phyloP scores from a whole-genome alignment of 2,329 filamentous ascomycete species.

The Teratosphaeria destructans region DNA sequence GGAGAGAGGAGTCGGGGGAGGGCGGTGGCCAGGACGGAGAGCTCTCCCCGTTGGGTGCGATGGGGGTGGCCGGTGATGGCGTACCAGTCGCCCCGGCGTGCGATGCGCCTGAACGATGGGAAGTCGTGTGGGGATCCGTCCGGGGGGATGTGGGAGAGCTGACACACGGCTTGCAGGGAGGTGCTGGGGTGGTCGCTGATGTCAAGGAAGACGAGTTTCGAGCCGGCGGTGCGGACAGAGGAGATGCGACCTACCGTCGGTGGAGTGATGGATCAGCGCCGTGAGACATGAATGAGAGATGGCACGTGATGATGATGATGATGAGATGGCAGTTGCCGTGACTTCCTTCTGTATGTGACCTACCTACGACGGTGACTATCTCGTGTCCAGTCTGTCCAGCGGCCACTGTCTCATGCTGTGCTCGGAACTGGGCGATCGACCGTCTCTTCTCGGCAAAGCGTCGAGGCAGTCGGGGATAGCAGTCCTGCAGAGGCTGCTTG shows the following conservation, averaged over 20 bases:
- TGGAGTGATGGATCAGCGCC: not conserved
- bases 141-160: slow-evolving; percentile 32
- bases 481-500: slow-evolving; percentile 24
- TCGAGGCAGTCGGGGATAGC: slow-evolving; percentile 43
- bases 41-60: slow-evolving; percentile 60
- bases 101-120: slow-evolving; percentile 52
- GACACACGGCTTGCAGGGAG: slow-evolving; percentile 66
- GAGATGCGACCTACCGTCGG: slow-evolving; percentile 56
- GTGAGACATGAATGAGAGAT: not conserved
- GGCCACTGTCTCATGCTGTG: slow-evolving; percentile 24
- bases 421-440: slow-evolving; percentile 9
- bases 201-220: slow-evolving; percentile 76
- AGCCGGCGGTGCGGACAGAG: slow-evolving; percentile 60
- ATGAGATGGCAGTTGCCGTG: not conserved
- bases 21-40: slow-evolving; percentile 58
- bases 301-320: not conserved
- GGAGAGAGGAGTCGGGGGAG: slow-evolving; percentile 67
- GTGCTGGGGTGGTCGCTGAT: slow-evolving; percentile 49
- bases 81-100: slow-evolving; percentile 74
- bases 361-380: slow-evolving; percentile 4
- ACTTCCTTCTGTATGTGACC: not conserved
- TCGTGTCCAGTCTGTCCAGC: slow-evolving; percentile 1
- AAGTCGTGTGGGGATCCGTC: slow-evolving; percentile 34
- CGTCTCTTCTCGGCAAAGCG: slow-evolving; percentile 9
- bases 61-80: slow-evolving; percentile 57